A percentile compares a stretch with the other conserved stretches of the same genome.
These are phyloP conservation scores for Naematelia aurantialba DNA, from an alignment of 768 basidiomycete species.

Conservation along the genomic window DNA sequence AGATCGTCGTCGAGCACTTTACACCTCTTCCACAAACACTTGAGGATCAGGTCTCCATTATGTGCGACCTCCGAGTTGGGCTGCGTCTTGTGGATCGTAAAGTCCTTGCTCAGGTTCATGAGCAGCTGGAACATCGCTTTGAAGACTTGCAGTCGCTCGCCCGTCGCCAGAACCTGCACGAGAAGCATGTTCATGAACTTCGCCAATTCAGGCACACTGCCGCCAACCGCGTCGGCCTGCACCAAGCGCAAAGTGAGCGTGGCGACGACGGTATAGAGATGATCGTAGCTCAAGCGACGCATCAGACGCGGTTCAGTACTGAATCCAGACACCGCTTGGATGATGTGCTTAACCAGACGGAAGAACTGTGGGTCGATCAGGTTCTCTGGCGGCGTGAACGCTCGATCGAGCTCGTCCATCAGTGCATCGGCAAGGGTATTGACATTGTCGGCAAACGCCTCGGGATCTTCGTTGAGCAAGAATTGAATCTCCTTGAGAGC, in stretches of 20 bases:
- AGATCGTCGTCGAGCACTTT: constrained; percentile 91
- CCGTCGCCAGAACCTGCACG: constrained; percentile 84
- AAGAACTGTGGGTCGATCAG: constrained; percentile 74
- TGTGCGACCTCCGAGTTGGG: constrained; percentile 76
- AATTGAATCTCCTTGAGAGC: constrained; percentile 90
- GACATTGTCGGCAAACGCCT: constrained; percentile 69
- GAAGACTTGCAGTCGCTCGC: constrained; percentile 70
- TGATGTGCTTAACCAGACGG: constrained; percentile 91
- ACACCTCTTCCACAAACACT: constrained; percentile 97
- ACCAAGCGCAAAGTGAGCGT: constrained; percentile 86
- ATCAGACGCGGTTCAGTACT: constrained; percentile 86
- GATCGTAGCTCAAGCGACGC: constrained; percentile 78
- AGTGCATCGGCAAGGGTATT: constrained; percentile 84
- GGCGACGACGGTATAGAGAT: constrained; percentile 79
- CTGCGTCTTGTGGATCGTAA: constrained; percentile 52
- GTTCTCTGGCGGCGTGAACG: constrained; percentile 77
- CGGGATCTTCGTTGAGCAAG: constrained; percentile 71
- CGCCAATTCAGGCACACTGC: constrained; percentile 85
- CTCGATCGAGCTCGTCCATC: constrained; percentile 82
- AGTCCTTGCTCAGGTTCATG: constrained; percentile 64
- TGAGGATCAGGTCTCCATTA: constrained; percentile 86
- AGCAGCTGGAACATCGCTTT: constrained; percentile 78
- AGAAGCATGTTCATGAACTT: constrained; percentile 99
- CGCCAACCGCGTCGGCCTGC: constrained; percentile 81
- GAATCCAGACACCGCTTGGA: constrained; percentile 91